These are phyloP conservation scores for Aspergillus bridgeri DNA, from an alignment of 495 filamentous ascomycete genomes.

Conservation along the genomic window DNA sequence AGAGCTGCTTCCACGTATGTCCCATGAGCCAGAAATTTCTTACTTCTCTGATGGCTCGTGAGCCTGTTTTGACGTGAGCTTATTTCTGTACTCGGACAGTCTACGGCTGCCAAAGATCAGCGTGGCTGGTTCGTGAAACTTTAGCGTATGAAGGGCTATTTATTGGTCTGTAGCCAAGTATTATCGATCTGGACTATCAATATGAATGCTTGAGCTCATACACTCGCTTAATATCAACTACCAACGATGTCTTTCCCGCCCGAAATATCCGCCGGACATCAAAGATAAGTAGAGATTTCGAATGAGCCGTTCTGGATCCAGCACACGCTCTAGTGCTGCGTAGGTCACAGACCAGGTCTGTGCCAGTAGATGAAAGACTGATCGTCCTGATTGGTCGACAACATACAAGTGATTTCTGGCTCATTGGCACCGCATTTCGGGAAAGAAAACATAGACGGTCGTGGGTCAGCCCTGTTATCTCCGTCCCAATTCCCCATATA, in stretches of 20 bases:
- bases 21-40: constrained; percentile 3
- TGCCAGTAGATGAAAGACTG: neutral
- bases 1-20: constrained; percentile 4
- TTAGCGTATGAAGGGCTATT: constrained; percentile 2
- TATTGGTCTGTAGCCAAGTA: constrained; percentile 1
- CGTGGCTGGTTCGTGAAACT: constrained; percentile 3
- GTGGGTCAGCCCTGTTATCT: no score
- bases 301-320: constrained; percentile 6
- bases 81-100: no score
- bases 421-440: no score
- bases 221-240: constrained; percentile 1
- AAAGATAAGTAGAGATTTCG: constrained; percentile 8
- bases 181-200: neutral
- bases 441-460: no score
- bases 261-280: constrained; percentile 4
- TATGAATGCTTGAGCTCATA: constrained; percentile 1
- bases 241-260: neutral
- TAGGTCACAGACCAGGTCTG: constrained; percentile 1
- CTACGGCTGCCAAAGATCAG: neutral
- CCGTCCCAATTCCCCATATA: no score
- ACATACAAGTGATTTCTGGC: neutral
- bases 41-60: constrained; percentile 7
- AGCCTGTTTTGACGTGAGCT: constrained; percentile 2
- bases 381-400: neutral
- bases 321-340: constrained; percentile 1